Conservation (phyloP, 116 monocot genomes). For the Trichopus zeylanicus region DNA sequence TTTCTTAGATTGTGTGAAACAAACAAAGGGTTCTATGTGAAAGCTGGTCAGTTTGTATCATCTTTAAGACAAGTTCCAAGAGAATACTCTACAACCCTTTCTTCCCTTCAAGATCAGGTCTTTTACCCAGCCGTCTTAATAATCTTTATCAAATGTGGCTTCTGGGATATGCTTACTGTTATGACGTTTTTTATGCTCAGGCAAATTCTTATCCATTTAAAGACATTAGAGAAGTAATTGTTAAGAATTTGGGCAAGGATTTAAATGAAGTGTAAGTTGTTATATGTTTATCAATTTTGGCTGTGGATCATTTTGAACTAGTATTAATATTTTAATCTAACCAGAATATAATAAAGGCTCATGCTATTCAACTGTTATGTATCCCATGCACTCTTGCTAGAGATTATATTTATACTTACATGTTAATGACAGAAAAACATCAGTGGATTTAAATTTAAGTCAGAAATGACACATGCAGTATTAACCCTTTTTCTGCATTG, state of each 20-base stretch:
- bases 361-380: no score
- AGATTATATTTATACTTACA: no score
- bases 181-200: constrained; percentile 23
- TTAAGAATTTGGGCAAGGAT: constrained; percentile 58
- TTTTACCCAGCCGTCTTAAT: background rate
- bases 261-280: constrained; percentile 56
- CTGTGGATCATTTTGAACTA: background rate
- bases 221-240: constrained; percentile 58
- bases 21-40: constrained; percentile 93
- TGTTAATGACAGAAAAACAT: no score
- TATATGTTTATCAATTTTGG: background rate
- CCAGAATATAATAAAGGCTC: no score
- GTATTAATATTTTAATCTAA: no score
- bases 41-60: constrained; percentile 93
- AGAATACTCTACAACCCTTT: constrained; percentile 79
- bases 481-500: no score
- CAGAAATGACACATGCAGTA: no score
- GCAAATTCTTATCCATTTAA: constrained; percentile 59
- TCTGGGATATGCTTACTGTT: background rate
- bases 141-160: background rate
- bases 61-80: constrained; percentile 83
- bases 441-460: no score
- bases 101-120: constrained; percentile 88
- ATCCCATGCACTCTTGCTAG: no score
- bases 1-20: constrained; percentile 75